Evolutionary conservation across 805 yeast species (phyloP).

Genomic region (Priceomyces haplophilus): DNA sequence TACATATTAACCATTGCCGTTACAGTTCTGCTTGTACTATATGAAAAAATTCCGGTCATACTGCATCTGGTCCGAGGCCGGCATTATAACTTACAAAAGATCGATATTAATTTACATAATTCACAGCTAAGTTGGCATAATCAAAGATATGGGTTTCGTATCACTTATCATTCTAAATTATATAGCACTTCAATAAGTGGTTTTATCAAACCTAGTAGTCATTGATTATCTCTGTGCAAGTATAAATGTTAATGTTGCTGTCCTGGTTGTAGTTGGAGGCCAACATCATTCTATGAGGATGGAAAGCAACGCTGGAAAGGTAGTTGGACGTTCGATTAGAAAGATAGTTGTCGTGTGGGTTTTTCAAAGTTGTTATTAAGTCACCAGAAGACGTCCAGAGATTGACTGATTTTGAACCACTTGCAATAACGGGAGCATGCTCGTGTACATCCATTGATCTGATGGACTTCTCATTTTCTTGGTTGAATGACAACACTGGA

Average conservation of each 20-base stretch:
- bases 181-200: too few species aligned
- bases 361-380: constrained; percentile 57
- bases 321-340: constrained; percentile 48
- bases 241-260: constrained; percentile 61
- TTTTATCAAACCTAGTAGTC: too few species aligned
- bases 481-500: constrained; percentile 66
- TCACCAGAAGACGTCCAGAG: constrained; percentile 88
- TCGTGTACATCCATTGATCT: constrained; percentile 84
- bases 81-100: not conserved
- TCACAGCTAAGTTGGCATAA: too few species aligned
- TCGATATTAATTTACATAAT: too few species aligned
- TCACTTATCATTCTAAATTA: too few species aligned
- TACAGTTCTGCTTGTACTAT: too few species aligned
- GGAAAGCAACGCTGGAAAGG: constrained; percentile 68
- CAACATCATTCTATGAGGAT: constrained; percentile 92
- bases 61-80: constrained; percentile 1
- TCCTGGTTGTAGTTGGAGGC: constrained; percentile 84
- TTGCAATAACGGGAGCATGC: constrained; percentile 91
- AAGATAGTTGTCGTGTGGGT: constrained; percentile 43
- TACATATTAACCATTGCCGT: not conserved
- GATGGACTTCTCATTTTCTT: constrained; percentile 48
- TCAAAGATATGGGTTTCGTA: too few species aligned
- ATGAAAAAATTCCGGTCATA: not conserved
- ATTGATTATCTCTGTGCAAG: constrained; percentile 34
- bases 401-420: constrained; percentile 77